These are phyloP conservation scores for Flaveria linearis DNA, from an alignment of 129 eudicot genomes.

Conservation along the genomic window DNA sequence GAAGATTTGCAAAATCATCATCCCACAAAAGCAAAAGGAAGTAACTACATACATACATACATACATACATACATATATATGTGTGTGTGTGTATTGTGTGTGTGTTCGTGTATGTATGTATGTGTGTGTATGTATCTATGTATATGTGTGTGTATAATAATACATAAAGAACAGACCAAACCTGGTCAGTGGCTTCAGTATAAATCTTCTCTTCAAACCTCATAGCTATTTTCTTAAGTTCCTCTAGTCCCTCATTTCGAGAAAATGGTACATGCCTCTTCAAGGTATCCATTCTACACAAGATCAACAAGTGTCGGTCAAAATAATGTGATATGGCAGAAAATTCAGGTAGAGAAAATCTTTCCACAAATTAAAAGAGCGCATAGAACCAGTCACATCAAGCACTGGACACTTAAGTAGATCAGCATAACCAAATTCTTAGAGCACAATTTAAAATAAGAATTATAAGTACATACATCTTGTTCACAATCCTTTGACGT, in stretches of 20 bases:
- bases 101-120: too few relatives aligned
- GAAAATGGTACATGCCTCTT: constrained; percentile 73
- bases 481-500: constrained; percentile 65
- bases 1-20: background rate
- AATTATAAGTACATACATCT: constrained; percentile 44
- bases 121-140: too few relatives aligned
- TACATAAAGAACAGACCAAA: constrained; percentile 15
- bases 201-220: constrained; percentile 77
- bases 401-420: constrained; percentile 4
- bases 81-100: too few relatives aligned
- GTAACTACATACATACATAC: background rate
- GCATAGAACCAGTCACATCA: constrained; percentile 1
- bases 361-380: background rate
- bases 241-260: constrained; percentile 74
- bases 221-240: constrained; percentile 61
- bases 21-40: background rate
- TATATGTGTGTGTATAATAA: too few relatives aligned
- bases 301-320: constrained; percentile 15
- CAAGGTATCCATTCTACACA: constrained; percentile 70
- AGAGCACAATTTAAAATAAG: background rate
- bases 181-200: constrained; percentile 71
- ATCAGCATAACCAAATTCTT: constrained; percentile 15
- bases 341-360: background rate
- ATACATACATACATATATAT: background rate
- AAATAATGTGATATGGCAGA: background rate